Conservation (phyloP, 192 early-diverging fungal genomes). For the Helicostylum pulchrum region DNA sequence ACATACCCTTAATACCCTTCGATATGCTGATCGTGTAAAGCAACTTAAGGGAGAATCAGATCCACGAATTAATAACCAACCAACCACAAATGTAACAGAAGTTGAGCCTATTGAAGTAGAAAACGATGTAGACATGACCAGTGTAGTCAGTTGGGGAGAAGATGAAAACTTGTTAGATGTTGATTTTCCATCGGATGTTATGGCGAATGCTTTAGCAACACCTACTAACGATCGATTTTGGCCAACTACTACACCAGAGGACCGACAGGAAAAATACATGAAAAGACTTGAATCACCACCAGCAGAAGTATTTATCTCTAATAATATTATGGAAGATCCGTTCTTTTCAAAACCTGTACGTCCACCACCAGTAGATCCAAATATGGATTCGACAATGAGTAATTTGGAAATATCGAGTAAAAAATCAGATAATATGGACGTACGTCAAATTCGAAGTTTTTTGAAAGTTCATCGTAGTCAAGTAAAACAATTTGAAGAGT, state of each 20-base stretch:
- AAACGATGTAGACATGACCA: not conserved
- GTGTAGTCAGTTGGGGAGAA: not conserved
- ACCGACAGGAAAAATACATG: conserved; percentile 19
- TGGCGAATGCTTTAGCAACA: conserved; percentile 9
- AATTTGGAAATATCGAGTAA: not conserved
- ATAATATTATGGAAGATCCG: not conserved
- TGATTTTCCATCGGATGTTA: conserved; percentile 16
- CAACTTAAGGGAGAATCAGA: conserved; percentile 26
- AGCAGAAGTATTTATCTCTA: conserved; percentile 10
- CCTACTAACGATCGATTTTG: conserved; percentile 14
- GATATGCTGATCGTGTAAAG: conserved; percentile 79
- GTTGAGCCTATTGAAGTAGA: not conserved
- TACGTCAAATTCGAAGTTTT: conserved; percentile 18
- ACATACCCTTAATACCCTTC: conserved; percentile 92
- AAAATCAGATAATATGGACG: not conserved
- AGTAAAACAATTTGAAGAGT: conserved; percentile 25
- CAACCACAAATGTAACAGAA: not conserved
- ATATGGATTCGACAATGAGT: not conserved
- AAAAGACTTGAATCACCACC: conserved; percentile 29
- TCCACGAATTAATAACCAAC: not conserved
- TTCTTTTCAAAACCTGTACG: not conserved
- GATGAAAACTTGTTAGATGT: conserved; percentile 20
- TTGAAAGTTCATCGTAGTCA: conserved; percentile 22
- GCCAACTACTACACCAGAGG: not conserved
- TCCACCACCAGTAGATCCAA: not conserved